Evolutionary conservation across 2,329 filamentous ascomycete species (phyloP), one percentile per base, ranked within the genome.

Genomic region (Fusarium fracticaudum): DNA sequence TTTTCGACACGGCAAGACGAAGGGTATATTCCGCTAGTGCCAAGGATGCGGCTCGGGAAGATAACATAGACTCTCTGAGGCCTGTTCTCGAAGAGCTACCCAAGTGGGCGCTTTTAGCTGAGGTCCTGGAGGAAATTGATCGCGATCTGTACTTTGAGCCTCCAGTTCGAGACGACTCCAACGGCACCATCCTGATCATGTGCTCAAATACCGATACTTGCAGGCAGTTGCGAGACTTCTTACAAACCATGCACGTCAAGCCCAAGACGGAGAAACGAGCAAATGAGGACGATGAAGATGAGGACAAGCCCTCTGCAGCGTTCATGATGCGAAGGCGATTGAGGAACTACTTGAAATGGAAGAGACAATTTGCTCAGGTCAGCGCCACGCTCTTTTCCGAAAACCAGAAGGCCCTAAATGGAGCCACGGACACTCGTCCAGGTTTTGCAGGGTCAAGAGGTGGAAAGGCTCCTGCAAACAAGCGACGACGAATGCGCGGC

Each of bases 131-230:
- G 72, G 96, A 99, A 82, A 98, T 99, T 76, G 96, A 98, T 78
- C 90, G 92, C 60, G 95, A 98, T 78, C 87, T 94, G 22, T 96
- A 97, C 80, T 92, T 97, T 78, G 95, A 97, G 72, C 93, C 94
- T 11, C 85, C 87, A 14, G 84, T 87, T n/a, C 87, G 90, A 64
- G 94, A 96, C 80, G 94, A 95, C 77, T 97, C 95, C 1, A 97
- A 95, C 79, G 93, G 94, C n/a, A 94, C 94, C 6, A 94, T 98
- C 57, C 85, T 99, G 40, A 94, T 99, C 80, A 98, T 99, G 96
- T 98, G 96, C 80, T 92, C 92, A 33, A 96, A 97, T 78, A 91
- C 93, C 64, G 91, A 91, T 64, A 97, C 94, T 14, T 97, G 94
- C 79, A 90, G 93, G 20, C 96, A 99, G 78, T 86, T 99, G 47